Evolutionary conservation across 495 filamentous ascomycete species (phyloP).

Genomic region (Penicillium ucsense): DNA sequence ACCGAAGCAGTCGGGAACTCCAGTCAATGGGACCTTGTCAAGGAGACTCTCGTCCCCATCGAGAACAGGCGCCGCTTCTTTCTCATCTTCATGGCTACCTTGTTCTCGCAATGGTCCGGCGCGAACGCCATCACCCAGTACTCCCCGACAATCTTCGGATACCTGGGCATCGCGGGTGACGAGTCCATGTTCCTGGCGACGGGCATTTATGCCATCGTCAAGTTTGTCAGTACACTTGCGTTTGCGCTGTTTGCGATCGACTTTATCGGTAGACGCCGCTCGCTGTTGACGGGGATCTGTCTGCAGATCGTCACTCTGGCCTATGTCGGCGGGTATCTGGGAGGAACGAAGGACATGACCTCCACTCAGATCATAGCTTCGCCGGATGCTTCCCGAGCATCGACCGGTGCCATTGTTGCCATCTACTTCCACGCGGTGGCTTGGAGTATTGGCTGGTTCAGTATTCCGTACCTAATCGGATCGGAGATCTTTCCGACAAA

Average conservation of each 20-base stretch:
- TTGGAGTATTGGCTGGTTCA: constrained; percentile 58
- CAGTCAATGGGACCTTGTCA: constrained; percentile 46
- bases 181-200: constrained; percentile 31
- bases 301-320: constrained; percentile 13
- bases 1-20: constrained; percentile 42
- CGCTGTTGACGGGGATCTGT: constrained; percentile 19
- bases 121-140: constrained; percentile 22
- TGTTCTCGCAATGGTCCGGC: constrained; percentile 22
- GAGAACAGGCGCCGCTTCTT: constrained; percentile 51
- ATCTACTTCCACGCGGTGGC: constrained; percentile 48
- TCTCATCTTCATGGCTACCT: constrained; percentile 15
- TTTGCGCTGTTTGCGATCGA: constrained; percentile 58
- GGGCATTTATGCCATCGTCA: constrained; percentile 33
- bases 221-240: constrained; percentile 40
- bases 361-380: constrained; percentile 3
- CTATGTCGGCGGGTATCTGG: constrained; percentile 12
- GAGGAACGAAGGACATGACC: constrained; percentile 7
- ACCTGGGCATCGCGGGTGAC: constrained; percentile 24
- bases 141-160: constrained; percentile 19
- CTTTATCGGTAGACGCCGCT: constrained; percentile 51
- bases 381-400: constrained; percentile 14
- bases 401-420: constrained; percentile 42
- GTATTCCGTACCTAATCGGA: constrained; percentile 55
- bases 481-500: constrained; percentile 54
- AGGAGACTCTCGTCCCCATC: constrained; percentile 53